Evolutionary conservation across 2,329 filamentous ascomycete genomes (phyloP).

Genomic region (Fusarium sp.): DNA sequence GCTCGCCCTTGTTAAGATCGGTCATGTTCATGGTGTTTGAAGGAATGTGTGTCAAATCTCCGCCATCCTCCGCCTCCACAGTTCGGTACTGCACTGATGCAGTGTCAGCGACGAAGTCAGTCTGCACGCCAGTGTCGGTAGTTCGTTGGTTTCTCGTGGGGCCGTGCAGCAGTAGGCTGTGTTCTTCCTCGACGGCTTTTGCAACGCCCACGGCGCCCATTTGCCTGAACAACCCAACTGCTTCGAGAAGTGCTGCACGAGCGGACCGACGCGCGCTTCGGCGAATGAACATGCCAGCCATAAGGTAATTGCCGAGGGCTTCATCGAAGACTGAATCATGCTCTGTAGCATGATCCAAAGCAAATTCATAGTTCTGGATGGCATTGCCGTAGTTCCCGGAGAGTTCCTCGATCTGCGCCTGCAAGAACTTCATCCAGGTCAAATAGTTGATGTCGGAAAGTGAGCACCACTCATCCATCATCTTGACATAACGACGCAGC

Average conservation of each 20-base stretch:
- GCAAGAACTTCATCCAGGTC: conserved; percentile 74
- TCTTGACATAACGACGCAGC: conserved; percentile 66
- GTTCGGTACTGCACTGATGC: conserved; percentile 64
- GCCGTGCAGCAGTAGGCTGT: conserved; percentile 73
- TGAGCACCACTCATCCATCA: conserved; percentile 72
- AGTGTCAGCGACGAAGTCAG: conserved; percentile 72
- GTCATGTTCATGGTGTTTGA: conserved; percentile 56
- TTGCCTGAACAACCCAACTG: conserved; percentile 74
- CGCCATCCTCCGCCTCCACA: conserved; percentile 58
- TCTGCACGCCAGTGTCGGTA: conserved; percentile 75
- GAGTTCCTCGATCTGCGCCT: conserved; percentile 76
- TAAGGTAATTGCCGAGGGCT: conserved; percentile 77
- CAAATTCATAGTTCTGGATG: conserved; percentile 74
- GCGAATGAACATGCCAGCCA: conserved; percentile 77
- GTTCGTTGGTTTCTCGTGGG: conserved; percentile 69
- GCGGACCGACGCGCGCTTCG: conserved; percentile 74
- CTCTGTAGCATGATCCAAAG: conserved; percentile 77
- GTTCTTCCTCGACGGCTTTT: conserved; percentile 73
- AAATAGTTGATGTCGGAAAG: conserved; percentile 78
- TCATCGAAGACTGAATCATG: conserved; percentile 77
- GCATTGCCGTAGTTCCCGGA: conserved; percentile 66
- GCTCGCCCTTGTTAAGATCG: conserved; percentile 64
- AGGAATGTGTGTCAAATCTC: conserved; percentile 56
- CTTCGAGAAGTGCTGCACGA: conserved; percentile 74
- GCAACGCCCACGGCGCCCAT: conserved; percentile 77